phyloP scores from a whole-genome alignment of 306 rosid species.

The Quercus bicolor region DNA sequence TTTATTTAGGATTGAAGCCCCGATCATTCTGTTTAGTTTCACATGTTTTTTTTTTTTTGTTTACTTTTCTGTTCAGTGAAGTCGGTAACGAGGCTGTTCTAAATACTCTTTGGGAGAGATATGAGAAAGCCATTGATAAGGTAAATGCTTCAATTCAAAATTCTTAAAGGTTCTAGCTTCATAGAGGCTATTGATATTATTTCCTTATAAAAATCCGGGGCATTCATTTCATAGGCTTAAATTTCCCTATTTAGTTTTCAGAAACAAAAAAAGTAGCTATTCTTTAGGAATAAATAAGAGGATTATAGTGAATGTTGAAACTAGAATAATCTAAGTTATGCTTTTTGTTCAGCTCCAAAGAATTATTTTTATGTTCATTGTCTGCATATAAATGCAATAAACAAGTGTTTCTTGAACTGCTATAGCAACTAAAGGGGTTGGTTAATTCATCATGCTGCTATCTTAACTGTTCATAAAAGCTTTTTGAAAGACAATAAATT shows the following conservation, averaged over 20 bases:
- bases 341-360: not conserved
- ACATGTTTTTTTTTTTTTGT: constrained; percentile 12
- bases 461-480: not conserved
- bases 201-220: constrained; percentile 10
- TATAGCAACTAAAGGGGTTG: not conserved
- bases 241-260: not conserved
- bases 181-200: constrained; percentile 1
- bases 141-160: constrained; percentile 36
- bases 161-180: constrained; percentile 23
- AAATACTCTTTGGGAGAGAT: constrained; percentile 86
- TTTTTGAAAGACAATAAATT: not conserved
- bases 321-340: not conserved
- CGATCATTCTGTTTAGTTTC: constrained; percentile 8
- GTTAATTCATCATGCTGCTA: not conserved
- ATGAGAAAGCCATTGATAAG: constrained; percentile 67
- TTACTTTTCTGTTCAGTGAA: constrained; percentile 47
- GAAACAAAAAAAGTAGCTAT: not conserved
- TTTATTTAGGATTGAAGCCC: not conserved
- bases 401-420: not conserved
- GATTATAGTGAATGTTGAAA: not conserved
- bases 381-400: not conserved
- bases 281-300: not conserved
- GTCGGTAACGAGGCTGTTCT: constrained; percentile 87
- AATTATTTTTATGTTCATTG: not conserved
- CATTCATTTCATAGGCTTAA: not conserved